Base-by-base conservation (phyloP, 148 eudicot genomes). In the Nyssa sinensis region DNA sequence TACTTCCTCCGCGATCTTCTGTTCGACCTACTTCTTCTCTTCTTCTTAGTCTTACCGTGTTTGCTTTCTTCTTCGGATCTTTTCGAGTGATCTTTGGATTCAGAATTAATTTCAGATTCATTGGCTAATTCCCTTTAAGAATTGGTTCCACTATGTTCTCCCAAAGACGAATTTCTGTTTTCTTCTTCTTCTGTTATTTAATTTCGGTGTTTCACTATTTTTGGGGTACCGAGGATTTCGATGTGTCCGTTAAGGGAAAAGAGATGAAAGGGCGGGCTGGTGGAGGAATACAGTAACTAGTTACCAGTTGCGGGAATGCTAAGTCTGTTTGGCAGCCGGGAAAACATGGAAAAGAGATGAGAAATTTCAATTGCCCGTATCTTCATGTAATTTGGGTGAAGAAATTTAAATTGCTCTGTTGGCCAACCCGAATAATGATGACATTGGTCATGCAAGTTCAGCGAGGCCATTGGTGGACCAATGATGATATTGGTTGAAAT, bases 1-100 rank as follows among this genome's bases (percentile, higher is more conserved):
- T 77, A 68, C 5, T 83, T 79, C 69, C 84, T 49, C 27, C 87
- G 84, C 0, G 83, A 78, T 64, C 59, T 72, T 16, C 81, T 77
- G 66, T 79, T 85, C 33, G 85, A 79, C 33, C 74, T 64, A 12
- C 74, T 64, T 29, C 66, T 80, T 65, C 69, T 67, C 79, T 75
- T 64, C 41, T 35, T 41, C 55, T 28, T 77, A 66, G 78, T 75
- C 53, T 78, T 70, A 39, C 86, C 70, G 59, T 55, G 77, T 25
- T 59, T 75, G 64, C 69, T 33, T 24, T 65, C 77, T n/a, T 70
- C 73, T 34, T 78, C 90, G 21, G 85, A 72, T 12, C 65, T 73
- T 74, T 74, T 74, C 31, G 83, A 74, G 21, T 66, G 39, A 21
- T 62, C 53, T 11, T 72, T 83, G 27, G 85, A 77, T 10, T 67